Percentiles rank a stretch among this genome's conserved stretches.
Conservation (phyloP, 169 alveolate species). For the Plasmodium berghei region DNA sequence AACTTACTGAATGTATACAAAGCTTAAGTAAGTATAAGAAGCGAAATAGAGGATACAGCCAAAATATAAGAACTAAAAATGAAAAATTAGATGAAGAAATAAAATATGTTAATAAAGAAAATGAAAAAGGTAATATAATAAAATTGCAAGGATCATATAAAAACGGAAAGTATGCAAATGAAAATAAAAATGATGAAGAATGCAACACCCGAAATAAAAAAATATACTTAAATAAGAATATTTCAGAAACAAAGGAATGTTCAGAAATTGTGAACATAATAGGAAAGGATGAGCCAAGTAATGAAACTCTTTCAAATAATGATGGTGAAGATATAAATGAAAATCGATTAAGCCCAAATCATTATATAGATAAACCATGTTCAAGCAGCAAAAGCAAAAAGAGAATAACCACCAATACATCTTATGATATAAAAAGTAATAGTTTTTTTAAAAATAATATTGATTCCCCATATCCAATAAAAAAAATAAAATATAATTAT, state of each 20-base stretch:
- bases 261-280: conserved; percentile 13
- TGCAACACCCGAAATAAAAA: not conserved
- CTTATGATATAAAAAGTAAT: not conserved
- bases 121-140: not conserved
- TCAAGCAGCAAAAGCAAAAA: conserved; percentile 43
- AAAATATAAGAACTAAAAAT: not conserved
- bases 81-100: not conserved
- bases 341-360: not conserved
- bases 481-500: conserved; percentile 54
- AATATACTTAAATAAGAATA: not conserved
- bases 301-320: conserved; percentile 5
- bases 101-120: not conserved
- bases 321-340: not conserved
- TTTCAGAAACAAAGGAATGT: not conserved
- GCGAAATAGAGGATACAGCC: not conserved
- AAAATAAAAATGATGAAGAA: conserved; percentile 1
- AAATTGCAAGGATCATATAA: not conserved
- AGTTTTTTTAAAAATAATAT: conserved; percentile 10
- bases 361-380: conserved; percentile 27
- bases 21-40: conserved; percentile 17
- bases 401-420: conserved; percentile 43
- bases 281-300: conserved; percentile 37
- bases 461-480: conserved; percentile 65
- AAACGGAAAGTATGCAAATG: not conserved
- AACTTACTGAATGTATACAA: conserved; percentile 25